These are phyloP conservation scores for Russula ochroleuca DNA, from an alignment of 768 basidiomycete species.

Conservation along the genomic window DNA sequence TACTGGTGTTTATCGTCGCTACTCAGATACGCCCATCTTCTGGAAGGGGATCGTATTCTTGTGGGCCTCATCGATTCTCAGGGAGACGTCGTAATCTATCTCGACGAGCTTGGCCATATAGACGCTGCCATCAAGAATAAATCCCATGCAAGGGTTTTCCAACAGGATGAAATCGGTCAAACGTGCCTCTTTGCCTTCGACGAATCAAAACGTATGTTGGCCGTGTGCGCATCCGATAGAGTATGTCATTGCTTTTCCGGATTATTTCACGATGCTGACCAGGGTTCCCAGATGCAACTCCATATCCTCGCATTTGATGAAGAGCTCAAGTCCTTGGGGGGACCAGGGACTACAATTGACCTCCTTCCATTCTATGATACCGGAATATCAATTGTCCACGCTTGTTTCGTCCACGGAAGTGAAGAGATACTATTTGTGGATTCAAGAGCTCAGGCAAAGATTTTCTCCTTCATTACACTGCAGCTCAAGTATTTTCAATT, in stretches of 20 bases:
- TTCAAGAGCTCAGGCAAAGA: constrained; percentile 39
- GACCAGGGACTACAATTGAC: constrained; percentile 40
- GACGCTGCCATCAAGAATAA: constrained; percentile 6
- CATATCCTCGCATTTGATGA: constrained; percentile 51
- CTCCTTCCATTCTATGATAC: constrained; percentile 43
- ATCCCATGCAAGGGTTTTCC: constrained; percentile 30
- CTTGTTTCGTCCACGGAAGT: constrained; percentile 46
- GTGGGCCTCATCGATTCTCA: constrained; percentile 14
- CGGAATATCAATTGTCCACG: constrained; percentile 33
- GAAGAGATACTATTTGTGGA: constrained; percentile 56
- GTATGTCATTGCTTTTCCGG: constrained; percentile 29
- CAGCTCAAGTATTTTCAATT: constrained; percentile 44
- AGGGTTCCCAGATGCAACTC: constrained; percentile 33
- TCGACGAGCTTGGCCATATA: constrained; percentile 13
- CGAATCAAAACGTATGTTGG: constrained; percentile 49
- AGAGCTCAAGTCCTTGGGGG: constrained; percentile 39
- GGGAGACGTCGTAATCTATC: constrained; percentile 18
- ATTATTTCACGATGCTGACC: neutral
- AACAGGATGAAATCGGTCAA: constrained; percentile 46
- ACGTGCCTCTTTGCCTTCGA: constrained; percentile 48
- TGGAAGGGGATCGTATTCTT: constrained; percentile 22
- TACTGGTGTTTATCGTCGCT: neutral
- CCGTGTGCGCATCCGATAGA: constrained; percentile 43
- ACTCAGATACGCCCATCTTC: constrained; percentile 21
- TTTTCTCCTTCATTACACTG: constrained; percentile 51